phyloP scores from a whole-genome alignment of 164 flowering plant genomes.

The Aristolochia fimbriata region DNA sequence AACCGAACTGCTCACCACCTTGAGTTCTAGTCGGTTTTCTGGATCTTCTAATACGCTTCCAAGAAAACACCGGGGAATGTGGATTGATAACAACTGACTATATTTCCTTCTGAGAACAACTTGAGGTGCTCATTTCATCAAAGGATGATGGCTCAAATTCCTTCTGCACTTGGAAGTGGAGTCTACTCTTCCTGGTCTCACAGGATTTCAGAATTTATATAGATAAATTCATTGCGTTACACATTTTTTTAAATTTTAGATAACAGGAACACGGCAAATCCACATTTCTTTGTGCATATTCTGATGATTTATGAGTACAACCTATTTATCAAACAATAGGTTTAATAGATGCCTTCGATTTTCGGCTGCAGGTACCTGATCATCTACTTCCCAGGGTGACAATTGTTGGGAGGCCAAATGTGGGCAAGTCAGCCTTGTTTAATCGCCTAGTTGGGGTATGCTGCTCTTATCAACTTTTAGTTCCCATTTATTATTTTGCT shows the following conservation, averaged over 20 bases:
- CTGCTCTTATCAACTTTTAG: slow-evolving; percentile 2
- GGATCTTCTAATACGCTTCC: not conserved
- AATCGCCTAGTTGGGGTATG: slow-evolving; percentile 96
- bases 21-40: not conserved
- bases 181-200: too few species aligned
- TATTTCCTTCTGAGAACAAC: too few species aligned
- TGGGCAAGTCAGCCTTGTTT: slow-evolving; percentile 96
- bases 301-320: not conserved
- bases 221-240: not conserved
- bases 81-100: too few species aligned
- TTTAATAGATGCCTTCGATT: slow-evolving; percentile 1
- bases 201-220: too few species aligned
- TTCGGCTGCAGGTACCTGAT: slow-evolving; percentile 64
- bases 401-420: slow-evolving; percentile 98
- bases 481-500: not conserved
- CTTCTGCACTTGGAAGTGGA: too few species aligned
- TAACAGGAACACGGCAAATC: not conserved
- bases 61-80: too few species aligned
- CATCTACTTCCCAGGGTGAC: slow-evolving; percentile 83
- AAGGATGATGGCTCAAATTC: too few species aligned
- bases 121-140: too few species aligned
- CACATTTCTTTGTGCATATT: not conserved
- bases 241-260: not conserved
- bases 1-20: not conserved
- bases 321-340: not conserved